Evolutionary conservation across 805 yeast genomes (phyloP), one percentile per base, ranked within the genome.

Genomic region (Candida alai): DNA sequence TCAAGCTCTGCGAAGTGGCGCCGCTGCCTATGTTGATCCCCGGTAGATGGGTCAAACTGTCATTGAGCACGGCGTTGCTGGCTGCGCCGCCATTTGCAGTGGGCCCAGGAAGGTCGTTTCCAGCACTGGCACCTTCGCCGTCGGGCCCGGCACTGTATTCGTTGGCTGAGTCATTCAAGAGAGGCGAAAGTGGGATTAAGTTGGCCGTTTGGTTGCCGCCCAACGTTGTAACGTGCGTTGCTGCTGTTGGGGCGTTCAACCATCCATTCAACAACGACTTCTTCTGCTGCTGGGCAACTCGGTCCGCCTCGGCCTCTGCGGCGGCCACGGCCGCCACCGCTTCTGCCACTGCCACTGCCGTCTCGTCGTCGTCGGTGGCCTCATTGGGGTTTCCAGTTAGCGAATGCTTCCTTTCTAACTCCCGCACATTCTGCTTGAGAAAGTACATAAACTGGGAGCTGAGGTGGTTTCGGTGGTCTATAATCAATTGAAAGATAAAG

Each of bases 41-140:
- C 16, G 50, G 49, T 23, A 47, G 24, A 28, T 47, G 47, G 25
- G 38, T 39, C 25, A 47, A 31, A 22, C 36, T 35, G 22, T 46
- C 49, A 9, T 43, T 9, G 23, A 21, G 23, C 5, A 26, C 28
- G 15, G 17, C 4, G 11, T 26, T 26, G 4, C 17, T n/a, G 14
- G 17, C 28, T 26, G 17, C 4, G 11, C 17, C 17, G 4, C 17
- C 17, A 24, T 24, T 6, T 24, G 7, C 26, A 26, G 10, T 13
- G 11, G n/a, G 10, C 5, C 28, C 28, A 11, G 28, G 8, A 7
- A 15, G 12, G 3, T 41, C 8, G 5, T 28, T 21, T 13, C 21
- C 14, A 6, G 12, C 13, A 31, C 15, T 33, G 11, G 19, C 23
- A 5, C 33, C 15, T 24, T 43, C 35, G 11, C 12, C 10, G 15